phyloP scores from a whole-genome alignment of 495 filamentous ascomycete genomes.

The Podospora appendiculata region DNA sequence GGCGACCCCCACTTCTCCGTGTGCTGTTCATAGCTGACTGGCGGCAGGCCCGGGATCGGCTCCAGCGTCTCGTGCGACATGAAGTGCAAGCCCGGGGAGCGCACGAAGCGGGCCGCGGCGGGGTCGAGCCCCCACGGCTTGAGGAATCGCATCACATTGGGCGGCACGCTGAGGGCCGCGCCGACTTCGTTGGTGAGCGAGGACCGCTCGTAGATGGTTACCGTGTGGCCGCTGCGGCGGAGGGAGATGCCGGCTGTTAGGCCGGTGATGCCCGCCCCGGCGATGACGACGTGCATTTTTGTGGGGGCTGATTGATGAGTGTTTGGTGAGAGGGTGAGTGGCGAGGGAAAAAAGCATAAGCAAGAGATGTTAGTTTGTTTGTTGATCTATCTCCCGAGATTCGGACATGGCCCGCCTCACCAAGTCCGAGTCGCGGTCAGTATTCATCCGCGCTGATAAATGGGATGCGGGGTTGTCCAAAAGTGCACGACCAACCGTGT shows the following conservation, averaged over 20 bases:
- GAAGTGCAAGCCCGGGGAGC: slow-evolving; percentile 6
- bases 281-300: slow-evolving; percentile 32
- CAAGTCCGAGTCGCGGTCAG: too few species aligned
- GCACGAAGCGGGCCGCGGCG: slow-evolving; percentile 2
- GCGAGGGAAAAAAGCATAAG: too few species aligned
- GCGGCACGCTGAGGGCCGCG: slow-evolving; percentile 42
- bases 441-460: too few species aligned
- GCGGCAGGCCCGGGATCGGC: not conserved
- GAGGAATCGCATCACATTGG: slow-evolving; percentile 41
- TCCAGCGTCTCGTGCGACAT: slow-evolving; percentile 3
- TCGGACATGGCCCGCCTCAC: too few species aligned
- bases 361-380: too few species aligned
- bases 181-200: slow-evolving; percentile 47
- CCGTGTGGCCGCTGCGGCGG: slow-evolving; percentile 40
- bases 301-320: too few species aligned
- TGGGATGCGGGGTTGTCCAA: too few species aligned
- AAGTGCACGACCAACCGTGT: too few species aligned
- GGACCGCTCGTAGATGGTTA: slow-evolving; percentile 47
- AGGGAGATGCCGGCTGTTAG: slow-evolving; percentile 45
- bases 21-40: slow-evolving; percentile 1
- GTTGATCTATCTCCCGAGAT: too few species aligned
- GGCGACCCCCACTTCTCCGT: slow-evolving; percentile 1
- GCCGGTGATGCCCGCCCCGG: slow-evolving; percentile 49
- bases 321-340: too few species aligned
- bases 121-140: slow-evolving; percentile 29